Evolutionary conservation across 805 yeast species (phyloP), one percentile per base, ranked within the genome.

Genomic region (Metschnikowia arizonensis): DNA sequence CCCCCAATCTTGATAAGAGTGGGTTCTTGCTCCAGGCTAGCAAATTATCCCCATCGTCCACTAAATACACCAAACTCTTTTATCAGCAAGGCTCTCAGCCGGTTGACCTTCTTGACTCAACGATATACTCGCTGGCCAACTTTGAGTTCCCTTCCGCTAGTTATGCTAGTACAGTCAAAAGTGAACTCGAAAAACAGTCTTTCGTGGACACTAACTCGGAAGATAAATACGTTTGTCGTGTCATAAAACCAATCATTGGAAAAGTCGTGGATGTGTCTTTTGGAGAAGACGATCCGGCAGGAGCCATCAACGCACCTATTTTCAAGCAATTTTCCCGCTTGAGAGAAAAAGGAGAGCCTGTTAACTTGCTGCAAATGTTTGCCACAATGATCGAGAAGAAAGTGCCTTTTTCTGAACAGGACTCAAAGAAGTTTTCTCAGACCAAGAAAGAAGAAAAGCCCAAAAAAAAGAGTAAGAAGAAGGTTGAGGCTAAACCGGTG

Each of bases 181-280:
- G 24, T 12, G 50, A 35, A 8, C 30, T 57, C 12, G 39, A 40
- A 12, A 52, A 48, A 0, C 53, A 64, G 29, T 55, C 60, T 29
- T 65, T 61, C 61, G 43, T 40, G 15, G 68, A 61, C 24, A 47
- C 51, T 2, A 53, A 47, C 4, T 55, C 64, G 2, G 56, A 54
- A 5, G 66, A 62, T 33, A 48, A 60, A 11, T 57, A 67, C 40
- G 47, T 53, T 28, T 53, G 57, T 40, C 41, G 30, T 14, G 40
- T 43, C 3, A 10, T 44, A 19, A 50, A 45, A 31, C 50, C 58
- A 3, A 44, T 54, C 9, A 45, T 48, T 17, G 58, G 58, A 2
- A 47, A 39, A 19, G 35, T 54, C 1, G 40, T 39, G 7, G 32
- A 19, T 8, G 41, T 33, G 1, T 75, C 41, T 36, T 7, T 43